A percentile compares a stretch with the other conserved stretches of the same genome.
Conservation (phyloP, 2,329 filamentous ascomycete species). For the Nothopassalora personata region DNA sequence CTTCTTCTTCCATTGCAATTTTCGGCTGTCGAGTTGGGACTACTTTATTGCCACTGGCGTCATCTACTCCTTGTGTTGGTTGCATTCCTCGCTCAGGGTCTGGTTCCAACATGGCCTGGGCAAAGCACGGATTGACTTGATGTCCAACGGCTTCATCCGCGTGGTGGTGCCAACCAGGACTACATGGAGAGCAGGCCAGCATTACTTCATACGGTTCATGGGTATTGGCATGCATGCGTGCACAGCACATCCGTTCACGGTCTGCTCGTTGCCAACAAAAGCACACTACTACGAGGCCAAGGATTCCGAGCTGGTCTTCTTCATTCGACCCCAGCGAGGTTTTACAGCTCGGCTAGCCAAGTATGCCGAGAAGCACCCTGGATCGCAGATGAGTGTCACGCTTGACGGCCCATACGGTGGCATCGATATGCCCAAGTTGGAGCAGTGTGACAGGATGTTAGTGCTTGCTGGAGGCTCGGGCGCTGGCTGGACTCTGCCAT, state of each 20-base stretch:
- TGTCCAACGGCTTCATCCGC: slow-evolving; percentile 39
- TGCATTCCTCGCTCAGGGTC: slow-evolving; percentile 44
- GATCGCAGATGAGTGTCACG: slow-evolving; percentile 40
- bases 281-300: slow-evolving; percentile 14
- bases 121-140: slow-evolving; percentile 39
- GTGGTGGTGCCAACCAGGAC: slow-evolving; percentile 43
- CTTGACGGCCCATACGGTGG: slow-evolving; percentile 58
- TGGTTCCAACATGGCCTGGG: slow-evolving; percentile 48
- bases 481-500: slow-evolving; percentile 47
- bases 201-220: slow-evolving; percentile 52
- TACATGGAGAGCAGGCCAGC: slow-evolving; percentile 50
- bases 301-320: slow-evolving; percentile 47
- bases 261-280: slow-evolving; percentile 44
- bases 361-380: slow-evolving; percentile 29
- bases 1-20: slow-evolving; percentile 58
- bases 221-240: slow-evolving; percentile 41
- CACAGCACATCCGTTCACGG: slow-evolving; percentile 52
- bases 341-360: slow-evolving; percentile 46
- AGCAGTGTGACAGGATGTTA: slow-evolving; percentile 41
- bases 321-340: slow-evolving; percentile 47
- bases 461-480: slow-evolving; percentile 54
- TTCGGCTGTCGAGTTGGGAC: slow-evolving; percentile 49
- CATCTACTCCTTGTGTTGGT: slow-evolving; percentile 46
- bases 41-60: slow-evolving; percentile 56
- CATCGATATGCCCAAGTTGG: slow-evolving; percentile 35